Conservation (phyloP, 2,329 filamentous ascomycete genomes). For the Trichoderma guizhouense region DNA sequence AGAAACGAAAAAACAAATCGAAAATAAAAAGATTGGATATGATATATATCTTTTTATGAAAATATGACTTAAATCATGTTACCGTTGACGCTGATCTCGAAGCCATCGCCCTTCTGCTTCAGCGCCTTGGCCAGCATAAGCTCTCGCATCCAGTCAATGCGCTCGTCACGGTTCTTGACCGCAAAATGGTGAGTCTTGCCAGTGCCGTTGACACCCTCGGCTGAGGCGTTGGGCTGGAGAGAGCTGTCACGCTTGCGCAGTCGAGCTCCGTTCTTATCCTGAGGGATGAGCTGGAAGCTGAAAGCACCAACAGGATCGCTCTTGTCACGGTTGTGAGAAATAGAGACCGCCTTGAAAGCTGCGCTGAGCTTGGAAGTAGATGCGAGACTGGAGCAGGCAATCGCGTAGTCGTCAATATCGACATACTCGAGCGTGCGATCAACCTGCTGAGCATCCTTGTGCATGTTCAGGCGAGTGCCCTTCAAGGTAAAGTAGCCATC, state of each 20-base stretch:
- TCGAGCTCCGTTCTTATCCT: conserved; percentile 53
- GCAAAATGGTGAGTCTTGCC: conserved; percentile 93
- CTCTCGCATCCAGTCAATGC: conserved; percentile 97
- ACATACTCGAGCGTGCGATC: conserved; percentile 70
- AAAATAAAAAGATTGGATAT: background rate
- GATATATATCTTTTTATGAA: background rate
- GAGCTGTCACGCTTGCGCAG: conserved; percentile 54
- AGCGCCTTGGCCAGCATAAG: conserved; percentile 86
- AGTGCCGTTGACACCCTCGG: conserved; percentile 55
- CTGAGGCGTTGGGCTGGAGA: conserved; percentile 33
- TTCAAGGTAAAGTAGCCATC: conserved; percentile 86
- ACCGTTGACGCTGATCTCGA: conserved; percentile 78
- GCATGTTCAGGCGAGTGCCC: conserved; percentile 71
- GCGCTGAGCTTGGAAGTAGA: conserved; percentile 78
- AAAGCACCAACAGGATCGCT: conserved; percentile 65
- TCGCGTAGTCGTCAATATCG: conserved; percentile 84
- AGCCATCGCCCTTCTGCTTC: conserved; percentile 79
- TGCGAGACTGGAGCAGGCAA: conserved; percentile 75
- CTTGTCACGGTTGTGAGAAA: conserved; percentile 53
- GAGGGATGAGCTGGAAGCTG: conserved; percentile 80
- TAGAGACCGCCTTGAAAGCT: conserved; percentile 77
- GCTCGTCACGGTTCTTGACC: conserved; percentile 78
- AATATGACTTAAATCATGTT: conserved; percentile 59
- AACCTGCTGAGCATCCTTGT: conserved; percentile 56
- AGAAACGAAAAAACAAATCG: background rate